Percentiles rank a stretch among this genome's conserved stretches.
Conservation (phyloP, 202 grass and related monocot genomes). For the Zizania palustris region DNA sequence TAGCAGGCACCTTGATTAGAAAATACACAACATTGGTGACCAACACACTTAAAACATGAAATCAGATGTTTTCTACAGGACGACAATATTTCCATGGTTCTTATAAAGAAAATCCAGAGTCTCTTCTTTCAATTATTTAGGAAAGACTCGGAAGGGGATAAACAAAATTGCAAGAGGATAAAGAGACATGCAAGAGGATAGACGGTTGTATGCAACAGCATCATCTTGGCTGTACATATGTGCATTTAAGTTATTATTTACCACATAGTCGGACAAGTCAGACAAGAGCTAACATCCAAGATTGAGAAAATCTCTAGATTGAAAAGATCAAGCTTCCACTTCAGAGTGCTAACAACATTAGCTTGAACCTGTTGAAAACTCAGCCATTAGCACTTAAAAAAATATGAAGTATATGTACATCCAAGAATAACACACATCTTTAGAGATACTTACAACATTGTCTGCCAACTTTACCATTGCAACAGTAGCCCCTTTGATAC, state of each 20-base stretch:
- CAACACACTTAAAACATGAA: no score
- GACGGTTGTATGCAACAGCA: no score
- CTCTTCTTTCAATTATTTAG: conserved; percentile 5
- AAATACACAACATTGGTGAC: no score
- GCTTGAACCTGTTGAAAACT: conserved; percentile 78
- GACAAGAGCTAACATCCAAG: conserved; percentile 27
- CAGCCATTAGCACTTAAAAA: conserved; percentile 41
- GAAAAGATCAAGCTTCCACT: conserved; percentile 76
- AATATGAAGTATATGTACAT: conserved; percentile 29
- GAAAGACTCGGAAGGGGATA: conserved; percentile 12
- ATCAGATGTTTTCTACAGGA: no score
- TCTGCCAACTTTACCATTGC: conserved; percentile 81
- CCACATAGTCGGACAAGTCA: background rate
- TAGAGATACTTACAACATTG: conserved; percentile 65
- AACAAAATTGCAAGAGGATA: no score
- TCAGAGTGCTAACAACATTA: conserved; percentile 74
- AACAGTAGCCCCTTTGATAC: conserved; percentile 80
- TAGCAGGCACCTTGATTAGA: no score
- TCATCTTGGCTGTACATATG: background rate
- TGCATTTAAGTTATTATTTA: background rate
- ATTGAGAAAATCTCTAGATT: conserved; percentile 83
- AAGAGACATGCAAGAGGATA: conserved; percentile 20
- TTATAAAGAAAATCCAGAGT: no score
- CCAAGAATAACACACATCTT: conserved; percentile 3
- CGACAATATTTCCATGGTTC: no score